Conservation (phyloP, 2,329 filamentous ascomycete species). For the Sclerotinia borealis region DNA sequence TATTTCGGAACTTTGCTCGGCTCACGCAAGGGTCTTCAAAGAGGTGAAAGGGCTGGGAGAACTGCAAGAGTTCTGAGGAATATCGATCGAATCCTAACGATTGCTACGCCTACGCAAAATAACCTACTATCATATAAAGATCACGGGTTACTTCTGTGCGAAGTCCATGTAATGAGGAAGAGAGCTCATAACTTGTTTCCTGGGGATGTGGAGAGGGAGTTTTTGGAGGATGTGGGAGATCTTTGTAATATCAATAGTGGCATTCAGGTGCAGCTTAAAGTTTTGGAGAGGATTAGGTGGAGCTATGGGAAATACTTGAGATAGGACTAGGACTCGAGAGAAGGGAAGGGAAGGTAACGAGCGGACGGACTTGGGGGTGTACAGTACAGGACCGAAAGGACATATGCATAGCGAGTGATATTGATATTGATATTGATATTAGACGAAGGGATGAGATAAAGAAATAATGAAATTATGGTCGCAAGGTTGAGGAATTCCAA, state of each 20-base stretch:
- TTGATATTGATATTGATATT: background rate
- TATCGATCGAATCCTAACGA: conserved; percentile 73
- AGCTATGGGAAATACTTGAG: conserved; percentile 73
- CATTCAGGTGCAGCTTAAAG: conserved; percentile 69
- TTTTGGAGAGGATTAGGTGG: conserved; percentile 82
- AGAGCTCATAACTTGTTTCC: conserved; percentile 65
- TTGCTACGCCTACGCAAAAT: conserved; percentile 62
- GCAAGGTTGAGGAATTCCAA: background rate
- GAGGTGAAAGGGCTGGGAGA: conserved; percentile 59
- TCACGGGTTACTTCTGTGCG: conserved; percentile 82
- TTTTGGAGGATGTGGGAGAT: conserved; percentile 81
- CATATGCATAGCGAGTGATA: background rate
- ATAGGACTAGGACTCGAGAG: conserved; percentile 15
- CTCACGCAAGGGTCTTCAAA: conserved; percentile 60
- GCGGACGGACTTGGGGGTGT: background rate
- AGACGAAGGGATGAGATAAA: background rate
- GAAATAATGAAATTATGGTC: background rate
- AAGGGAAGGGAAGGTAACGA: background rate
- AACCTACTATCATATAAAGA: conserved; percentile 84
- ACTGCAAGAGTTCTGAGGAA: conserved; percentile 77
- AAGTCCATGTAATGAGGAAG: conserved; percentile 75
- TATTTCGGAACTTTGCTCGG: conserved; percentile 68
- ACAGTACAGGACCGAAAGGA: conserved; percentile 4
- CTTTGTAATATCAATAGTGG: conserved; percentile 74
- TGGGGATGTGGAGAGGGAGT: conserved; percentile 70